phyloP scores from a whole-genome alignment of 2,329 filamentous ascomycete genomes.

The Aspergillus novoparasiticus region DNA sequence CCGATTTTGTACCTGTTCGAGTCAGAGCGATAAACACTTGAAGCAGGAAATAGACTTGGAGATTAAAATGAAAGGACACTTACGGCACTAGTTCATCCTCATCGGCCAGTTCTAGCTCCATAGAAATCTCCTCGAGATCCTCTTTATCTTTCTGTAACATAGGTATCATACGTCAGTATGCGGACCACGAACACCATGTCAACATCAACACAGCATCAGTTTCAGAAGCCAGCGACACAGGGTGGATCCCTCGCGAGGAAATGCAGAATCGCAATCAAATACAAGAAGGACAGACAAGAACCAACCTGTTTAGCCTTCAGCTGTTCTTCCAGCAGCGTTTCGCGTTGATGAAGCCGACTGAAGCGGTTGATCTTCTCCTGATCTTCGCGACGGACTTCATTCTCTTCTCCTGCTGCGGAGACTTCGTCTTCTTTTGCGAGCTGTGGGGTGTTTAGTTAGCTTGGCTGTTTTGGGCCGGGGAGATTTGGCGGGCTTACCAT shows the following conservation, averaged over 20 bases:
- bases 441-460: constrained; percentile 49
- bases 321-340: constrained; percentile 76
- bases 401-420: constrained; percentile 72
- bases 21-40: background rate
- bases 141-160: constrained; percentile 92
- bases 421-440: constrained; percentile 92
- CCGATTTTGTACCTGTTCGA: constrained; percentile 85
- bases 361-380: constrained; percentile 99
- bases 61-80: constrained; percentile 36
- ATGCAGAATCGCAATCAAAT: background rate
- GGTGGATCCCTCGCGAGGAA: background rate
- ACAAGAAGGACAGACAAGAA: background rate
- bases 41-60: background rate
- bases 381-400: constrained; percentile 92
- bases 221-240: background rate
- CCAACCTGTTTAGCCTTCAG: constrained; percentile 71
- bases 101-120: constrained; percentile 89
- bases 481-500: constrained; percentile 53
- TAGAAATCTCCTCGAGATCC: constrained; percentile 89
- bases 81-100: constrained; percentile 93
- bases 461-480: background rate
- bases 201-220: background rate
- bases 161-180: background rate
- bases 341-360: constrained; percentile 87
- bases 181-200: background rate